Base-by-base conservation (phyloP, 371 early-diverging fungal genomes). In the Rhizopus delemar region DNA sequence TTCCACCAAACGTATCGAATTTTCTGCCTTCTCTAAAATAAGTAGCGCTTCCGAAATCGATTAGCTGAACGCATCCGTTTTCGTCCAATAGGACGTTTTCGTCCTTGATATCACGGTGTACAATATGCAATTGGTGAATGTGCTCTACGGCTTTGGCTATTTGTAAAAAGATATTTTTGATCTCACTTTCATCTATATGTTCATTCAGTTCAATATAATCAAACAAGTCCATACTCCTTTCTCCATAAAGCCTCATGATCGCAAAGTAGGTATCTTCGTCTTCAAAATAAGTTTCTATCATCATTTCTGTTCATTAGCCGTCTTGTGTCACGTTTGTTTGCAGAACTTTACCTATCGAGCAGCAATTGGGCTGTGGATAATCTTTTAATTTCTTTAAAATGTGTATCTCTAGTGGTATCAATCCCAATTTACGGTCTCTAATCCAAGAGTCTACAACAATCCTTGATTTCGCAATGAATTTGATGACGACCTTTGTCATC, bases 91-190 rank as follows among this genome's bases (percentile, higher is more conserved):
- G 75, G 16, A 91, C 81, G 56, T 90, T 91, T 61, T 90, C 90
- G 56, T 91, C 92, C 70, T 89, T 86, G 60, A 88, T 86, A 60
- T 86, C 86, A 35, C 94, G 72, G 66, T 94, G 94, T 8, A 92
- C 90, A 62, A 94, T 89, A 15, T 77, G 77, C 54, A 74, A 66
- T 6, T 69, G 51, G 63, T 94, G 93, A 12, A 92, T 57, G 64
- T 91, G 89, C 41, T 75, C 65, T 1, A 94, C 81, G 2, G 87
- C 91, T 15, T 74, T 71, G 8, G 78, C 80, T 29, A 87, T 78
- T 60, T 89, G 90, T 29, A 69, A 70, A 53, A 90, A 90, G 16
- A 91, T 86, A 6, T 60, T 52, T 15, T 78, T 66, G 35, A 86
- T 78, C 56, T 86, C 81, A 28, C 66, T 64, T 66, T 91, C 90